These are phyloP conservation scores for Hyaloscypha hepaticicola DNA, from an alignment of 495 filamentous ascomycete genomes.

Conservation along the genomic window DNA sequence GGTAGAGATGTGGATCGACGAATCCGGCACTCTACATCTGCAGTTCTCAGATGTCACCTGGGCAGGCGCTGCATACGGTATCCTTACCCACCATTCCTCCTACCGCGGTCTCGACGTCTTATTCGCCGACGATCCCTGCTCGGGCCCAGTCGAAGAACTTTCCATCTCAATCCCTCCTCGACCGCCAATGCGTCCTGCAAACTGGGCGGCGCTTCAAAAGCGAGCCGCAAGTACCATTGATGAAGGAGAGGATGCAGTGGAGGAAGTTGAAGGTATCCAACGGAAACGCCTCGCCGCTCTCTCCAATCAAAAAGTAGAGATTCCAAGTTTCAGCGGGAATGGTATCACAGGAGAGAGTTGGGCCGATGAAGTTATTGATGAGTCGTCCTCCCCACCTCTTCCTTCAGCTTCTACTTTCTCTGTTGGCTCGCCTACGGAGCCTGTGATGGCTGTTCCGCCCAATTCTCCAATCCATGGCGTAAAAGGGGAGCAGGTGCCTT, in stretches of 20 bases:
- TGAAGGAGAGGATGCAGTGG: background rate
- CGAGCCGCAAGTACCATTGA: background rate
- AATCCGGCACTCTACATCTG: conserved; percentile 19
- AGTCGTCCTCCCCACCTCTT: background rate
- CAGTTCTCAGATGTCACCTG: conserved; percentile 22
- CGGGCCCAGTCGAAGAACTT: conserved; percentile 22
- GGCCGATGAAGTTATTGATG: conserved; percentile 30
- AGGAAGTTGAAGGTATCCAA: background rate
- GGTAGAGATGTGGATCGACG: conserved; percentile 26
- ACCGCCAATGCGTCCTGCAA: background rate
- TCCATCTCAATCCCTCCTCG: background rate
- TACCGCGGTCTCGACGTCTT: conserved; percentile 2
- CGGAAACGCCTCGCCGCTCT: conserved; percentile 14
- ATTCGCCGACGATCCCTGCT: conserved; percentile 25
- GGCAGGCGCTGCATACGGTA: conserved; percentile 11
- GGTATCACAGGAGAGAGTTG: conserved; percentile 9
- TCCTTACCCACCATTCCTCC: background rate
- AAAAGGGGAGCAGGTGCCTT: background rate
- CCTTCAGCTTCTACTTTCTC: background rate
- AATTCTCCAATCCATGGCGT: background rate
- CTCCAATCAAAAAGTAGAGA: conserved; percentile 18
- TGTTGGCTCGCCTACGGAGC: background rate
- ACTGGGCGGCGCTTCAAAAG: background rate
- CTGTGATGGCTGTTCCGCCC: background rate
- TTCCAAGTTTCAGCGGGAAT: conserved; percentile 17